Evolutionary conservation across 2,329 filamentous ascomycete genomes (phyloP).

Genomic region (Penicillium sp.): DNA sequence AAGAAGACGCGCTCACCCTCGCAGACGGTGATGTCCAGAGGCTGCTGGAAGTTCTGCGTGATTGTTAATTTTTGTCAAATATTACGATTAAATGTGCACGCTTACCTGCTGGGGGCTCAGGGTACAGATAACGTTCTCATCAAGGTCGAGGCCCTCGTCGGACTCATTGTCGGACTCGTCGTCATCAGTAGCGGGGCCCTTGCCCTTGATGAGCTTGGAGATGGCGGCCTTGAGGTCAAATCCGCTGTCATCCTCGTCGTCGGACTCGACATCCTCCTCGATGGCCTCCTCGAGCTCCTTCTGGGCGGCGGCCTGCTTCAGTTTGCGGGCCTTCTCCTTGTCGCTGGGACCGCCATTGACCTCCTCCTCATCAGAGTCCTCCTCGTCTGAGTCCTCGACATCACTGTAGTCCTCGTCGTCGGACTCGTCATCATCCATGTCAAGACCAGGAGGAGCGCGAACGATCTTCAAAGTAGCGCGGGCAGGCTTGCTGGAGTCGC

Average conservation of each 20-base stretch:
- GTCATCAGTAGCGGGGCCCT: slow-evolving; percentile 66
- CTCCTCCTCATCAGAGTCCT: slow-evolving; percentile 63
- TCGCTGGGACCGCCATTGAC: slow-evolving; percentile 87
- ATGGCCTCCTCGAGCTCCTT: slow-evolving; percentile 69
- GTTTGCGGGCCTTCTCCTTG: slow-evolving; percentile 82
- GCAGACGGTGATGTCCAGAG: slow-evolving; percentile 85
- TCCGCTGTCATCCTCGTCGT: slow-evolving; percentile 61
- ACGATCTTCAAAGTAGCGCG: slow-evolving; percentile 89
- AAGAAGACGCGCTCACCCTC: slow-evolving; percentile 91
- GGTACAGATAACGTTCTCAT: slow-evolving; percentile 93
- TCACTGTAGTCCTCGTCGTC: slow-evolving; percentile 52
- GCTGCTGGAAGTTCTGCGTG: slow-evolving; percentile 81
- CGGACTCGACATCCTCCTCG: slow-evolving; percentile 54
- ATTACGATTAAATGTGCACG: slow-evolving; percentile 6
- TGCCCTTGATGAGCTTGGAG: slow-evolving; percentile 58
- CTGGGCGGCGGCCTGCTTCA: slow-evolving; percentile 69
- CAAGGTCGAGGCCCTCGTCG: slow-evolving; percentile 61
- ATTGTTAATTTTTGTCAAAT: slow-evolving; percentile 4
- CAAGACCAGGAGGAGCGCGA: slow-evolving; percentile 60
- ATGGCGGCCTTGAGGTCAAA: slow-evolving; percentile 47
- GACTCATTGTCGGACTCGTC: slow-evolving; percentile 56
- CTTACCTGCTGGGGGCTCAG: slow-evolving; percentile 86
- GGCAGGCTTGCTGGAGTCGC: slow-evolving; percentile 58
- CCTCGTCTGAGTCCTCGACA: slow-evolving; percentile 43
- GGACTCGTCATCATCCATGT: slow-evolving; percentile 46